Base-by-base conservation (phyloP, 2,329 filamentous ascomycete genomes). In the Trichoderma brevicompactum region DNA sequence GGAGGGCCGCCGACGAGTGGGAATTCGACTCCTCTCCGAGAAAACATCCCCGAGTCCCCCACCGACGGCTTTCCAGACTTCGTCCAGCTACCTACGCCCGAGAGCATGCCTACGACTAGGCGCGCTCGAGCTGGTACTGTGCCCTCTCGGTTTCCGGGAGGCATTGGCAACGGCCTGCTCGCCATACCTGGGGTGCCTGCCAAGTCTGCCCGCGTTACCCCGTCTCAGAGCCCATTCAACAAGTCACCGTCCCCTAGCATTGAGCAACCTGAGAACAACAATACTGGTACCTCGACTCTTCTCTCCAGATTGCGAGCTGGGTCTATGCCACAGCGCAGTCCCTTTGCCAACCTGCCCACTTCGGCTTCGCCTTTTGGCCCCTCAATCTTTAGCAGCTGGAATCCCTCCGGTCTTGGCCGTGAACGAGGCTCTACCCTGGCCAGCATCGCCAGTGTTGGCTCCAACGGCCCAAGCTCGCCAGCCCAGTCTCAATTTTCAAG, bases 31-130 rank as follows among this genome's bases (percentile, higher is more conserved):
- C 95, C 95, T 71, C 86, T 99, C 59, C 92, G 95, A 74, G 95
- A 98, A 81, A 97, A 94, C 70, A 98, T 99, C 68, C 94, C 94
- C 69, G 95, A 99, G 80, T 97, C 94, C 41, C 95, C 95, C 38
- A 95, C 91, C 70, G 94, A 97, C 80, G 94, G 92, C 71, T 98
- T 98, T 72, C 94, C 95, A 66, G 94, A 97, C 77, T 92, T 97
- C 75, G 86, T 90, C 69, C 87, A 89, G 71, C 84, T 91, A 48
- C 85, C 90, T 48, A 84, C 89, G 8, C 85, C 90, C 69, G 85
- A 89, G 69, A 84, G 82, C 65, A 75, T 90, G 67, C 87, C 90
- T 64, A 84, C 90, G 72, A 86, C 88, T 54, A 88, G 95, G 69
- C 89, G 95, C 75, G 90, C 92, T 71, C 88, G 95, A 76, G 95